phyloP scores from a whole-genome alignment of 768 basidiomycete species.

The Mycena filopes region DNA sequence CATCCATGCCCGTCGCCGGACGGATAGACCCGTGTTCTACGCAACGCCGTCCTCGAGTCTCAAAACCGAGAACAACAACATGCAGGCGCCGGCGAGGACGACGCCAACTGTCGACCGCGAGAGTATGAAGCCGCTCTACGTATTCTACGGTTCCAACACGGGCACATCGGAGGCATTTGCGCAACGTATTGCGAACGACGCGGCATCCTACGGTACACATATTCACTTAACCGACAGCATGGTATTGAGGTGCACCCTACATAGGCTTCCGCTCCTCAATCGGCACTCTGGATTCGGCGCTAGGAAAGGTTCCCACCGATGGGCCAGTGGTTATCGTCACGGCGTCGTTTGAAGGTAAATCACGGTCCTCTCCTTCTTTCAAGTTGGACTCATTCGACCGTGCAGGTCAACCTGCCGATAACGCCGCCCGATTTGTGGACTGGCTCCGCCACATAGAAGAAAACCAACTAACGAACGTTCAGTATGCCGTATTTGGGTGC shows the following conservation, averaged over 20 bases:
- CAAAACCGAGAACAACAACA: not conserved
- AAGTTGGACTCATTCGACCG: not conserved
- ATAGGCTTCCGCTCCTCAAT: conserved; percentile 51
- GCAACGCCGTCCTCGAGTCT: conserved; percentile 16
- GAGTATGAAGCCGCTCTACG: conserved; percentile 39
- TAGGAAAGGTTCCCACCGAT: conserved; percentile 50
- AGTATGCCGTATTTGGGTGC: conserved; percentile 59
- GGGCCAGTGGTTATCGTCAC: conserved; percentile 57
- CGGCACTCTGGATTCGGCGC: conserved; percentile 52
- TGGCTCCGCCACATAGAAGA: conserved; percentile 48
- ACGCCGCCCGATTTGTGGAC: conserved; percentile 56
- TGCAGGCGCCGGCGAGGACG: not conserved
- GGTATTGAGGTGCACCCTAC: not conserved
- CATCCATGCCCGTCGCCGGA: conserved; percentile 51
- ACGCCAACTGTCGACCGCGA: not conserved
- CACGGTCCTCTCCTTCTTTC: not conserved
- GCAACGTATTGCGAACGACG: conserved; percentile 20
- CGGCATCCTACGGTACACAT: not conserved
- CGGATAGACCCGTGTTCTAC: conserved; percentile 28
- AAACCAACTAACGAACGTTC: conserved; percentile 41
- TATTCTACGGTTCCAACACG: conserved; percentile 52
- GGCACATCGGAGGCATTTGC: conserved; percentile 57
- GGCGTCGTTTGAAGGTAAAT: conserved; percentile 56
- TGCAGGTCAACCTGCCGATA: conserved; percentile 58
- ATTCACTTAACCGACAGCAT: too few relatives aligned